These are phyloP conservation scores for Exophiala xenobiotica DNA, from an alignment of 2,329 filamentous ascomycete species.

Conservation along the genomic window DNA sequence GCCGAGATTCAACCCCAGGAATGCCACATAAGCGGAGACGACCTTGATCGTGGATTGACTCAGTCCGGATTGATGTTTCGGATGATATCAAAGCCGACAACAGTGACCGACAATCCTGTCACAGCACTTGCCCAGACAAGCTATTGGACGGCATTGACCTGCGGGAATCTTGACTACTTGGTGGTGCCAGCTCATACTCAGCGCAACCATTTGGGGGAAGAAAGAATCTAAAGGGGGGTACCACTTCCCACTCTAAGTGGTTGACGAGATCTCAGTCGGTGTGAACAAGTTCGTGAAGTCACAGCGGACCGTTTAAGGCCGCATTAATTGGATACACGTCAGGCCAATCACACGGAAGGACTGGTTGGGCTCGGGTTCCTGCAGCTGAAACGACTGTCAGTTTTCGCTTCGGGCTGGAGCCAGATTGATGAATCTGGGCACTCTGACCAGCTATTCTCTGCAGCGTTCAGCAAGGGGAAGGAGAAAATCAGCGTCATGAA, in stretches of 20 bases:
- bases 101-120: too few relatives aligned
- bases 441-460: too few relatives aligned
- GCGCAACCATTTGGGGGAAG: neutral
- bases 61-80: neutral
- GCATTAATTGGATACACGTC: slow-evolving; percentile 9
- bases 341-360: slow-evolving; percentile 21
- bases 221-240: neutral
- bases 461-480: slow-evolving; percentile 13
- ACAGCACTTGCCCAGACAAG: too few relatives aligned
- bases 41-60: slow-evolving; percentile 7
- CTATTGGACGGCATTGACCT: neutral
- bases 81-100: neutral
- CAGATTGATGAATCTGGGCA: neutral
- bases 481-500: slow-evolving; percentile 1
- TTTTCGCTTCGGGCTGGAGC: neutral
- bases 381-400: slow-evolving; percentile 21
- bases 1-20: slow-evolving; percentile 23
- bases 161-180: neutral
- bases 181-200: slow-evolving; percentile 7
- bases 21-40: slow-evolving; percentile 23
- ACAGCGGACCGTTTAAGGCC: neutral
- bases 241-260: neutral
- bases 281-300: slow-evolving; percentile 14
- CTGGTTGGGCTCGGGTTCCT: slow-evolving; percentile 18
- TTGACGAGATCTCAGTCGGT: slow-evolving; percentile 3